These are phyloP conservation scores for Colletotrichum sp. DNA, from an alignment of 2,329 filamentous ascomycete species.

Conservation along the genomic window DNA sequence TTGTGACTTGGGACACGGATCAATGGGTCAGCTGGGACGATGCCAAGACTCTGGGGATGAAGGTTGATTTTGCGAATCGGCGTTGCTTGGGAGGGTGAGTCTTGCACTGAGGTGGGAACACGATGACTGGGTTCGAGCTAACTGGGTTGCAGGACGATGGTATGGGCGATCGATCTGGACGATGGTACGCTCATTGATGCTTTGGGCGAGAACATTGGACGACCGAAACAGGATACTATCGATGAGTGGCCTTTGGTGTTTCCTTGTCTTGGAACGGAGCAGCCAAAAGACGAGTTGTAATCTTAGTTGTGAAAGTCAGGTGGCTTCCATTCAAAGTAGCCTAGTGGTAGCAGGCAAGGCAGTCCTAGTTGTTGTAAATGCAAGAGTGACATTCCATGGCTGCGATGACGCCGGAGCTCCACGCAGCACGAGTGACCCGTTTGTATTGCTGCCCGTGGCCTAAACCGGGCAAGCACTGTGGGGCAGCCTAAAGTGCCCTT, in stretches of 20 bases:
- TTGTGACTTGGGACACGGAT: constrained; percentile 24
- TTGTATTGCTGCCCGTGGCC: not conserved
- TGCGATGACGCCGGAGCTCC: not conserved
- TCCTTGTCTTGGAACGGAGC: not conserved
- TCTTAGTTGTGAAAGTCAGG: not conserved
- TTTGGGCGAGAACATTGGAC: not conserved
- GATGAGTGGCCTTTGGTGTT: not conserved
- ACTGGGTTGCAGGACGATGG: not conserved
- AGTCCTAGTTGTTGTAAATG: not conserved
- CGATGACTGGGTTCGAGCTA: not conserved
- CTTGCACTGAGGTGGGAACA: not conserved
- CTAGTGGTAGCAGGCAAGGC: not conserved
- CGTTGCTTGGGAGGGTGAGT: not conserved
- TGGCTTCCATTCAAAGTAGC: not conserved
- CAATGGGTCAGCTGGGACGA: constrained; percentile 38
- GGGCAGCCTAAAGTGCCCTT: not conserved
- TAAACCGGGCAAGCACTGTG: not conserved
- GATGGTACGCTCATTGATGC: not conserved
- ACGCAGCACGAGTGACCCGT: not conserved
- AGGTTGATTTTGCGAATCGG: constrained; percentile 24
- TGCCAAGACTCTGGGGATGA: constrained; percentile 7
- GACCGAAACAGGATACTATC: not conserved
- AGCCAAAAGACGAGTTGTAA: not conserved
- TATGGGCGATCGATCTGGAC: not conserved
- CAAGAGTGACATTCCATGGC: not conserved